A percentile compares a stretch with the other conserved stretches of the same genome.
Evolutionary conservation across 805 yeast genomes (phyloP).

Genomic region (Tetrapisispora nanseiensis): DNA sequence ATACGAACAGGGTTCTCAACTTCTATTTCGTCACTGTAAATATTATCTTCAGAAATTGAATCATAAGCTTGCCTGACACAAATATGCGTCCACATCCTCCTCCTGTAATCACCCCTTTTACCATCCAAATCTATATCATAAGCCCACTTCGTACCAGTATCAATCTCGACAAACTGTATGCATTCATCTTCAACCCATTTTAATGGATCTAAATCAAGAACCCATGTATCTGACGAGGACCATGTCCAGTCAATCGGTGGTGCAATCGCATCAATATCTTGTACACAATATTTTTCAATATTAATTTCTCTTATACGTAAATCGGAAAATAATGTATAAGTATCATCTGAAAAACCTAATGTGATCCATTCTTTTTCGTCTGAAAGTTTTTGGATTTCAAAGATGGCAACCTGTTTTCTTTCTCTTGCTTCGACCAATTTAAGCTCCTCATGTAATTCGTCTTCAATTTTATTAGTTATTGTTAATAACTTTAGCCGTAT

Average conservation of each 20-base stretch:
- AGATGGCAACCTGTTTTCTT: conserved; percentile 49
- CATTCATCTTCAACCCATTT: conserved; percentile 51
- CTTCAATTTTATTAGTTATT: conserved; percentile 41
- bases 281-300: conserved; percentile 13
- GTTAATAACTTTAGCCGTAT: conserved; percentile 45
- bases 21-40: conserved; percentile 5
- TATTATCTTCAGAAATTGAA: background rate
- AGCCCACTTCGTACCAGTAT: conserved; percentile 77
- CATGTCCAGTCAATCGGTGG: conserved; percentile 59
- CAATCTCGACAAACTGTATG: conserved; percentile 49
- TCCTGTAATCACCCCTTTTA: conserved; percentile 34
- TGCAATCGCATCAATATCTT: conserved; percentile 30
- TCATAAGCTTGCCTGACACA: conserved; percentile 22
- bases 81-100: conserved; percentile 58
- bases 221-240: conserved; percentile 41
- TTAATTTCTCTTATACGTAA: conserved; percentile 26
- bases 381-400: conserved; percentile 52
- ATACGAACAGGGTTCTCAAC: conserved; percentile 14
- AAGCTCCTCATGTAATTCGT: conserved; percentile 31
- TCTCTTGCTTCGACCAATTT: conserved; percentile 35
- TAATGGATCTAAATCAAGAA: conserved; percentile 51
- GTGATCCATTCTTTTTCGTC: conserved; percentile 48
- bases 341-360: conserved; percentile 48
- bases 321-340: conserved; percentile 41
- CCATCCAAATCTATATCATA: conserved; percentile 43